A percentile compares a stretch with the other conserved stretches of the same genome.
Conservation (phyloP, 139 green algal genomes). For the Picochlorum sp. region DNA sequence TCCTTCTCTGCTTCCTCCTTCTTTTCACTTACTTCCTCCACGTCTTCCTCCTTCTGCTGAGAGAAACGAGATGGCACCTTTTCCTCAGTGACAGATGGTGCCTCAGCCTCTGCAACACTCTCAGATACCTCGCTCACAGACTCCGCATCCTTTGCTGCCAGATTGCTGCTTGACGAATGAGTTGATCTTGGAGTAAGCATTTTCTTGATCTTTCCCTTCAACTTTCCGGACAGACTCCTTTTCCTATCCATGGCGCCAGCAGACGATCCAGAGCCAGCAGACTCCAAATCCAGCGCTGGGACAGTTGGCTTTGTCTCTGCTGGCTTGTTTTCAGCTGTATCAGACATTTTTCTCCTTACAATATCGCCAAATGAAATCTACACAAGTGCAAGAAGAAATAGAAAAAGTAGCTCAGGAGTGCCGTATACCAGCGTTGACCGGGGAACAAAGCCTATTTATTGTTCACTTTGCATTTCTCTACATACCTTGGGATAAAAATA, state of each 20-base stretch:
- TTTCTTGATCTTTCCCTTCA: slow-evolving; percentile 10
- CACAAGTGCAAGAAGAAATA: not conserved
- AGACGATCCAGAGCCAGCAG: not conserved
- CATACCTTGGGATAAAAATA: too few species aligned
- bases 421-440: too few species aligned
- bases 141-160: slow-evolving; percentile 1
- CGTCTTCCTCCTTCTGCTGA: not conserved
- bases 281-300: slow-evolving; percentile 6
- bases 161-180: not conserved
- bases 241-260: slow-evolving; percentile 5
- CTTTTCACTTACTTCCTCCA: not conserved
- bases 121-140: not conserved
- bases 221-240: slow-evolving; percentile 16
- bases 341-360: not conserved
- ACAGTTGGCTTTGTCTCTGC: slow-evolving; percentile 1
- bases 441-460: too few species aligned
- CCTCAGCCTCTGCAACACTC: not conserved
- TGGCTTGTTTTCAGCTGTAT: not conserved
- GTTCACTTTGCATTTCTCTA: too few species aligned
- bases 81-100: not conserved
- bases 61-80: not conserved
- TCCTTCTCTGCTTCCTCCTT: not conserved
- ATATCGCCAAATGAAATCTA: not conserved
- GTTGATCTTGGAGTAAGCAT: too few species aligned
- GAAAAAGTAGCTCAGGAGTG: too few species aligned